Percentiles rank a stretch among this genome's conserved stretches.
Conservation (phyloP, 2,329 filamentous ascomycete genomes). For the Neonectria magnoliae region DNA sequence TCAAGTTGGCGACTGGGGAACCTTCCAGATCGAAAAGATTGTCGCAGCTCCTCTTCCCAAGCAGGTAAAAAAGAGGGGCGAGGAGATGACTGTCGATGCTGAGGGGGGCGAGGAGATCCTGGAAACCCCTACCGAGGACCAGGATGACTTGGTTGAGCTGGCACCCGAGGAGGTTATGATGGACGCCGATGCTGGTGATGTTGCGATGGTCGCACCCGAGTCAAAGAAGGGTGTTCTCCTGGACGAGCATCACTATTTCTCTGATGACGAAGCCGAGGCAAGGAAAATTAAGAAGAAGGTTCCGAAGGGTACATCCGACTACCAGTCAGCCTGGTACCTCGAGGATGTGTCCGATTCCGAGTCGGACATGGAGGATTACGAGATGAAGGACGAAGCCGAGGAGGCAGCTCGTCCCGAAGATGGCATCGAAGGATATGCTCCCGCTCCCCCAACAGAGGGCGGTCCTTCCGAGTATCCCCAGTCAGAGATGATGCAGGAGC, state of each 20-base stretch:
- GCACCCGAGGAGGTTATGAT: slow-evolving; percentile 88
- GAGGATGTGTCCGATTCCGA: slow-evolving; percentile 83
- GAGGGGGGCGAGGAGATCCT: slow-evolving; percentile 67
- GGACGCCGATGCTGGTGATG: slow-evolving; percentile 67
- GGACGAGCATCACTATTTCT: slow-evolving; percentile 98
- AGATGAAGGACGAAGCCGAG: slow-evolving; percentile 66
- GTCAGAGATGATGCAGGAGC: slow-evolving; percentile 89
- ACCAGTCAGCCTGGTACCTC: slow-evolving; percentile 94
- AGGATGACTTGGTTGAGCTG: slow-evolving; percentile 83
- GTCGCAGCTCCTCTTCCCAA: slow-evolving; percentile 75
- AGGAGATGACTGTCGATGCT: slow-evolving; percentile 80
- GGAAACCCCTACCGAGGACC: slow-evolving; percentile 79
- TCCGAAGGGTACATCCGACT: slow-evolving; percentile 90
- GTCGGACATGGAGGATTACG: slow-evolving; percentile 80
- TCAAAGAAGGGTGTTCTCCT: slow-evolving; percentile 87
- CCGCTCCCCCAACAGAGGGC: slow-evolving; percentile 76
- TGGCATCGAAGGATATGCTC: slow-evolving; percentile 76
- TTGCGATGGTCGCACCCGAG: slow-evolving; percentile 50
- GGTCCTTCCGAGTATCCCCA: slow-evolving; percentile 90
- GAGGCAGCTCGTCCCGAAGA: slow-evolving; percentile 79
- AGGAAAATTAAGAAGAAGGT: slow-evolving; percentile 73
- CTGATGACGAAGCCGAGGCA: slow-evolving; percentile 71
- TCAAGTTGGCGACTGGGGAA: slow-evolving; percentile 92
- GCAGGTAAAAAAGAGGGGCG: slow-evolving; percentile 67
- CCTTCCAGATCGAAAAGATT: slow-evolving; percentile 92